These are phyloP conservation scores for Limtongozyma cylindracea DNA, from an alignment of 805 yeast genomes.

Conservation along the genomic window DNA sequence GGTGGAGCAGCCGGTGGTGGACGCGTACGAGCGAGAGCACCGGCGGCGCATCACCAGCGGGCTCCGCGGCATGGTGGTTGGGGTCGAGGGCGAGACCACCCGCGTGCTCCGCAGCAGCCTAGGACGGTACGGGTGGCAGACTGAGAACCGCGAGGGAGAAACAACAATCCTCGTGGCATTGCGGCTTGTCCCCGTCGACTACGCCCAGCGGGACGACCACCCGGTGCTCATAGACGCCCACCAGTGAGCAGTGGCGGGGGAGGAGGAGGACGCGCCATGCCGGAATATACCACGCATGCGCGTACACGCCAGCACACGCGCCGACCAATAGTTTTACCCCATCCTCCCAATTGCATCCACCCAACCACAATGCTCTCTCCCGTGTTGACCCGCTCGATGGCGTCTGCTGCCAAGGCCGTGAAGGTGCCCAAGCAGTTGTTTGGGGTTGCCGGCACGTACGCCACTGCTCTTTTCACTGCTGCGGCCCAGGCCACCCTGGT, in stretches of 20 bases:
- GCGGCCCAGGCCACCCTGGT: constrained; percentile 62
- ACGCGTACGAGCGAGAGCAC: too few relatives aligned
- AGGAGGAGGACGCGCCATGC: neutral
- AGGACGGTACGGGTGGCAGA: too few relatives aligned
- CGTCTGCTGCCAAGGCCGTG: constrained; percentile 38
- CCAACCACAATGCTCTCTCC: constrained; percentile 25
- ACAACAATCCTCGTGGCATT: too few relatives aligned
- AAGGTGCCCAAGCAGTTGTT: constrained; percentile 84
- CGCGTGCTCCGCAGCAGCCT: too few relatives aligned
- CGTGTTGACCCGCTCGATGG: constrained; percentile 44
- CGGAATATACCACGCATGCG: neutral
- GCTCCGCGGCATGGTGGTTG: too few relatives aligned
- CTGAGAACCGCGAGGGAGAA: too few relatives aligned
- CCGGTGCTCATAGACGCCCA: constrained; percentile 1
- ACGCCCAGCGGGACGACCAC: neutral
- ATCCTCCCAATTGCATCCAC: too few relatives aligned
- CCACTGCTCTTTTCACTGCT: constrained; percentile 82
- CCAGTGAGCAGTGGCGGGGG: constrained; percentile 1
- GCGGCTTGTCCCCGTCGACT: constrained; percentile 1
- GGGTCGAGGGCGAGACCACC: too few relatives aligned
- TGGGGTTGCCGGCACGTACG: constrained; percentile 94
- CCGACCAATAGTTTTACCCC: too few relatives aligned
- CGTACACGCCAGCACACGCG: too few relatives aligned
- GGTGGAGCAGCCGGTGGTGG: too few relatives aligned
- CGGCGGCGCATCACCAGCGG: too few relatives aligned